Evolutionary conservation across 2,329 filamentous ascomycete genomes (phyloP), one percentile per base, ranked within the genome.

Genomic region (Alternaria sp.): DNA sequence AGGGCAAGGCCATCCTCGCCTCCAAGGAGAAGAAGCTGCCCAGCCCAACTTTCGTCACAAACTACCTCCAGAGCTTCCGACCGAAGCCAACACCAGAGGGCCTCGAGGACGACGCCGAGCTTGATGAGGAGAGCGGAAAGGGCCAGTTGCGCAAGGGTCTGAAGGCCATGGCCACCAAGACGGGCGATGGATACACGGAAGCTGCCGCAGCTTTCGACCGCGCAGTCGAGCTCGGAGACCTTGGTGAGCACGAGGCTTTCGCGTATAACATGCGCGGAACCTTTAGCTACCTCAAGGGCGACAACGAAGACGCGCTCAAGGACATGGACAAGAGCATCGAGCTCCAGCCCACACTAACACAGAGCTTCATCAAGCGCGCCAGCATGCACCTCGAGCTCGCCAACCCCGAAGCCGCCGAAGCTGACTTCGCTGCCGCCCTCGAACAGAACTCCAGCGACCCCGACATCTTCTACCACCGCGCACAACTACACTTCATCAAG

Each of bases 11-110:
- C 68, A 97, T 99, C 77, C 86, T 99, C 59, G 88, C 87, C 74
- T 87, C 87, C 64, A 95, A 94, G 81, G 87, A 87, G 73, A 91
- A 93, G 83, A 95, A 93, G 83, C 87, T 99, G 54, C 96, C 96
- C 19, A 97, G 94, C 81, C 91, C 96, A 28, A 97, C 94, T 12
- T 99, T 98, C 74, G 94, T 99, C 70, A 93, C 93, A 78, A 99
- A 99, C 86, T 99, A 99, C 82, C 90, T 99, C 30, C 95, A 98
- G 84, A 98, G 95, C 84, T 99, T 99, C 91, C 91, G 96, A 64
- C 86, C 90, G 62, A 92, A 91, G 83, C 86, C 89, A 51, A 87
- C 93, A 2, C 95, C 96, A 5, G 88, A 86, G 65, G 95, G 93
- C 12, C 85, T 99, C 56, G 93, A 95, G 64, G 93, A 96, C 71